These are phyloP conservation scores for Plasmodium blacklocki DNA, from an alignment of 169 alveolate genomes.

Conservation along the genomic window DNA sequence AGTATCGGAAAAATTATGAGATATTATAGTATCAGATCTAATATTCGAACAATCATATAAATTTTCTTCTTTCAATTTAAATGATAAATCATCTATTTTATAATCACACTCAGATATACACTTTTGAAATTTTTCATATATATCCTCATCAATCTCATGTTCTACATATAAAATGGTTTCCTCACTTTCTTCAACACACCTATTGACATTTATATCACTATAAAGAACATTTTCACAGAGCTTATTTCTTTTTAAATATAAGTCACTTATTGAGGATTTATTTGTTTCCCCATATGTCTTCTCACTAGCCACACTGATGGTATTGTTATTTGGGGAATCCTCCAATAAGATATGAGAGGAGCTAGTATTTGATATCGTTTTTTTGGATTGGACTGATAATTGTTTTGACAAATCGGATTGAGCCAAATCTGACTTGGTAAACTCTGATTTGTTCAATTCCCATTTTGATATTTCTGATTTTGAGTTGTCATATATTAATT, in stretches of 20 bases:
- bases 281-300: not conserved
- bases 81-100: slow-evolving; percentile 46
- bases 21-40: slow-evolving; percentile 27
- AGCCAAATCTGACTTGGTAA: too few relatives aligned
- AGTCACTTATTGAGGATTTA: slow-evolving; percentile 12
- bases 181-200: not conserved
- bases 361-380: not conserved
- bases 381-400: too few relatives aligned
- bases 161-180: slow-evolving; percentile 39
- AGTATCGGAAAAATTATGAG: slow-evolving; percentile 12
- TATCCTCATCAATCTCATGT: slow-evolving; percentile 21
- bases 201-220: not conserved
- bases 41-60: not conserved
- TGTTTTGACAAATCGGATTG: too few relatives aligned
- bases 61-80: slow-evolving; percentile 39
- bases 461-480: too few relatives aligned
- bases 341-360: too few relatives aligned
- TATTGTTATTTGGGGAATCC: too few relatives aligned
- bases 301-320: not conserved
- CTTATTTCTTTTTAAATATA: slow-evolving; percentile 34
- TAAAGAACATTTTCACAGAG: slow-evolving; percentile 4
- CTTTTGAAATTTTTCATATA: slow-evolving; percentile 13
- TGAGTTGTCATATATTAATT: too few relatives aligned
- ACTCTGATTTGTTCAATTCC: too few relatives aligned
- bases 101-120: slow-evolving; percentile 24